phyloP scores from a whole-genome alignment of 2,329 filamentous ascomycete species.

The Curvularia sp. region DNA sequence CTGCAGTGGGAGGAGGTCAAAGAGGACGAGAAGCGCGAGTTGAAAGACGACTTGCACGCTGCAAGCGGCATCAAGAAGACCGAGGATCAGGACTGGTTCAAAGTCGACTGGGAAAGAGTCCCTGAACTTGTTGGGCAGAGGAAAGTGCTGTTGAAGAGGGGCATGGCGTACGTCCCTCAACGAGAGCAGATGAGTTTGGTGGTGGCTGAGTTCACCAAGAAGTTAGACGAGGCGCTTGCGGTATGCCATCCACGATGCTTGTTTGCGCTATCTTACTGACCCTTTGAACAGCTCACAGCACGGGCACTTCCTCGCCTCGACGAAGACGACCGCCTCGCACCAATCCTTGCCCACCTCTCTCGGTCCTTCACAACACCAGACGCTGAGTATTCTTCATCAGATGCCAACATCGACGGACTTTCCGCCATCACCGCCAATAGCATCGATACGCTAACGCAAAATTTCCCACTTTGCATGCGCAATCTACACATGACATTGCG shows the following conservation, averaged over 20 bases:
- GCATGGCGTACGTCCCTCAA: conserved; percentile 90
- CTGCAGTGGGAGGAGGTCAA: conserved; percentile 84
- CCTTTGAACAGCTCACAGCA: conserved; percentile 72
- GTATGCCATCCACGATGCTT: conserved; percentile 55
- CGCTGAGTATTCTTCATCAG: conserved; percentile 73
- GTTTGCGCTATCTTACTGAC: conserved; percentile 8
- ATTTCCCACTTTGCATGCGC: conserved; percentile 94
- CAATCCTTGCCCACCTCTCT: conserved; percentile 81
- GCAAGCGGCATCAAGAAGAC: conserved; percentile 60
- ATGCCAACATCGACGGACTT: conserved; percentile 78
- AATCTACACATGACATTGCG: conserved; percentile 85
- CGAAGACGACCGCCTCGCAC: conserved; percentile 88
- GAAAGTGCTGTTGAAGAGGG: conserved; percentile 75
- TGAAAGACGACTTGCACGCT: conserved; percentile 65
- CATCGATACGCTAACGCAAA: conserved; percentile 75
- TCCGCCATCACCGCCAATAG: conserved; percentile 66
- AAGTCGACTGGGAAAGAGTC: conserved; percentile 93
- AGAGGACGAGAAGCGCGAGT: conserved; percentile 77
- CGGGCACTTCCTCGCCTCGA: conserved; percentile 89
- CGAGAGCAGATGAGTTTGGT: conserved; percentile 90
- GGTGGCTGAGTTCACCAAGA: conserved; percentile 80
- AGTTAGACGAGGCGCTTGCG: conserved; percentile 83
- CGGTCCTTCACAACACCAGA: conserved; percentile 96
- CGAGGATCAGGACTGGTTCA: conserved; percentile 91
- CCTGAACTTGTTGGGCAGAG: conserved; percentile 83